Conservation (phyloP, 192 early-diverging fungal species). For the Podila epigama region DNA sequence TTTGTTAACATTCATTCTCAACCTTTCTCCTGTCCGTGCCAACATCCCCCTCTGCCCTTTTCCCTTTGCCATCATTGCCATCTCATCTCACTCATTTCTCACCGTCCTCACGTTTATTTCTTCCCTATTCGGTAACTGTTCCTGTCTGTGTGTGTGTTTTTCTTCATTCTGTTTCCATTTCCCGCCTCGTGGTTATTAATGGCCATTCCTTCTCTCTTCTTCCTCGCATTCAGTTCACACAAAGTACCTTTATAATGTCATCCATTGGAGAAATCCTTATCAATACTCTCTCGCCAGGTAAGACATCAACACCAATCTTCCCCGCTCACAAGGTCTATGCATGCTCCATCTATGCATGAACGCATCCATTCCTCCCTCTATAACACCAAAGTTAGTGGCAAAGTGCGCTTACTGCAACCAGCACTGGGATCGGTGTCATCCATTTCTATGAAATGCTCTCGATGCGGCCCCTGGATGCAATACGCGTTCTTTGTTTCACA, state of each 20-base stretch:
- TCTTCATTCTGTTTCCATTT: not conserved
- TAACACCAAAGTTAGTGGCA: not conserved
- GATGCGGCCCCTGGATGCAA: too few relatives aligned
- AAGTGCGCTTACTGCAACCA: too few relatives aligned
- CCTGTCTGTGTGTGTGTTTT: not conserved
- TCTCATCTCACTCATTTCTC: not conserved
- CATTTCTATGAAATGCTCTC: too few relatives aligned
- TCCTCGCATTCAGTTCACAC: not conserved
- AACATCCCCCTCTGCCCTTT: not conserved
- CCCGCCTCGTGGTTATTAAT: too few relatives aligned
- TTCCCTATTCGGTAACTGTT: not conserved
- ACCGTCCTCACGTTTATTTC: not conserved
- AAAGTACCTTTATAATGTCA: slow-evolving; percentile 18
- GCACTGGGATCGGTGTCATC: too few relatives aligned
- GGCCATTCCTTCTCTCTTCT: not conserved
- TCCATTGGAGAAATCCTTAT: slow-evolving; percentile 77
- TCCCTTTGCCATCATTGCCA: not conserved
- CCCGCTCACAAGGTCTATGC: not conserved
- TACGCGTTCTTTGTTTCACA: too few relatives aligned
- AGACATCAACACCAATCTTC: not conserved
- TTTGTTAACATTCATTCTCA: too few relatives aligned
- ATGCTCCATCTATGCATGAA: not conserved
- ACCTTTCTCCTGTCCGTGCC: too few relatives aligned
- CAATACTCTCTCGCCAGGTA: slow-evolving; percentile 81
- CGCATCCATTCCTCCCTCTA: not conserved